phyloP scores from a whole-genome alignment of 2,329 filamentous ascomycete genomes.

The Fusarium acutatum region DNA sequence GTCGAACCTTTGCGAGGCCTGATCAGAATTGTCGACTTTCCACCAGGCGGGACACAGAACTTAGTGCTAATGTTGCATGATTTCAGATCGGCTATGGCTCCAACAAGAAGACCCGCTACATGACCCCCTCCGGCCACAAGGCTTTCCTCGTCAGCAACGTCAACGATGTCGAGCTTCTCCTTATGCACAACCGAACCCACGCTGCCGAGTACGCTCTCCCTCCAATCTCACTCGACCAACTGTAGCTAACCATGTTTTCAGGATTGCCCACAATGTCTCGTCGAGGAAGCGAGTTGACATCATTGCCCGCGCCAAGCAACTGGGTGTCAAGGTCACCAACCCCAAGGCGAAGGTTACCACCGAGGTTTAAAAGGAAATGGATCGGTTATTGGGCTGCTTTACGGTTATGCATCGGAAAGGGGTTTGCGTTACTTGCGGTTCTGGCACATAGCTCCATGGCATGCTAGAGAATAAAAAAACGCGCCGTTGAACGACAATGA shows the following conservation, averaged over 20 bases:
- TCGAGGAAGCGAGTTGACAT: slow-evolving; percentile 99
- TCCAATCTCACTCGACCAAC: background rate
- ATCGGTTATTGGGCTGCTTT: slow-evolving; percentile 44
- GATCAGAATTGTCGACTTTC: background rate
- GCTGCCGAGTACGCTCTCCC: slow-evolving; percentile 86
- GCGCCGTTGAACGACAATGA: slow-evolving; percentile 44
- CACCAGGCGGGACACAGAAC: background rate
- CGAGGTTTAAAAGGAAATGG: slow-evolving; percentile 71
- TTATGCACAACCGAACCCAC: slow-evolving; percentile 99
- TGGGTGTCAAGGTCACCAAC: slow-evolving; percentile 99
- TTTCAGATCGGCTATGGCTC: slow-evolving; percentile 94
- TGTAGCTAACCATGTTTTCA: slow-evolving; percentile 51
- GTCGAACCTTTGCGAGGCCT: slow-evolving; percentile 49
- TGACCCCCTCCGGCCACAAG: slow-evolving; percentile 99
- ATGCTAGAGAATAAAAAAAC: slow-evolving; percentile 45
- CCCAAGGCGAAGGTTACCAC: slow-evolving; percentile 98
- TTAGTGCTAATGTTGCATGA: slow-evolving; percentile 30
- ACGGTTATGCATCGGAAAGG: slow-evolving; percentile 45
- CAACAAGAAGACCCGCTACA: slow-evolving; percentile 99
- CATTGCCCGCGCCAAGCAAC: slow-evolving; percentile 94
- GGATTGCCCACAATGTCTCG: slow-evolving; percentile 97
- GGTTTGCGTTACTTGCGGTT: slow-evolving; percentile 45
- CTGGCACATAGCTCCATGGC: slow-evolving; percentile 40
- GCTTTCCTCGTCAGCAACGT: slow-evolving; percentile 98
- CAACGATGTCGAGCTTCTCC: slow-evolving; percentile 93